Evolutionary conservation across 2,329 filamentous ascomycete species (phyloP), one percentile per base, ranked within the genome.

Genomic region (Rasamsonia emersonii): DNA sequence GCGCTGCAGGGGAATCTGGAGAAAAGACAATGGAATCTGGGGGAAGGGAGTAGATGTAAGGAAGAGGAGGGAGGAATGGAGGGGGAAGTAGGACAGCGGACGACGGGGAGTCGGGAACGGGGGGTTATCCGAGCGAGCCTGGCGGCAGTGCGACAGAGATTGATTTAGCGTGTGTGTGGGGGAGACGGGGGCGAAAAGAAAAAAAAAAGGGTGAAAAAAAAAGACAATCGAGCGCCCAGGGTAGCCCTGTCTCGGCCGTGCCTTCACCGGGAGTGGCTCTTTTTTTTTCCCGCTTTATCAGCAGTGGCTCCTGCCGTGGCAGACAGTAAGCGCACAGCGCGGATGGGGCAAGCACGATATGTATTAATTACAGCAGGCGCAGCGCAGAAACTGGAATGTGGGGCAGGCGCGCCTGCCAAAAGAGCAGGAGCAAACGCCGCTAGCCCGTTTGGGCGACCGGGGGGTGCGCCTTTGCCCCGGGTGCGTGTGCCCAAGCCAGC

Each of bases 101-200:
- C 44, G 42, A 42, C 44, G 41, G 44, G 43, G 43, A 44, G 46
- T 47, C 44, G 48, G 49, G 45, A 29, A 31, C 21, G 34, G 34
- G 35, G 33, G 37, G 31, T 29, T 39, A 39, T 39, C 37, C 37
- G 37, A 36, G 24, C 32, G 29, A 20, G n/a, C n/a, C n/a, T n/a
- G n/a, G n/a, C n/a, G 23, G 28, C 34, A 27, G 30, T 13, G n/a
- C 31, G 24, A 23, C 19, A 26, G 24, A 33, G 31, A 33, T 33
- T 33, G 23, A 17, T 18, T 9, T 26, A 18, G 31, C 24, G 18
- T 17, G 19, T 20, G 15, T 35, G 34, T 32, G 29, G 32, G 38
- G 28, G 25, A 38, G 24, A 28, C 24, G 38, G 37, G 40, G 42
- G 37, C 27, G 26, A 30, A 34, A 40, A 30, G 23, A 38, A 39